Evolutionary conservation across 805 yeast species (phyloP).

Genomic region (Cyberlindnera bimundalis): DNA sequence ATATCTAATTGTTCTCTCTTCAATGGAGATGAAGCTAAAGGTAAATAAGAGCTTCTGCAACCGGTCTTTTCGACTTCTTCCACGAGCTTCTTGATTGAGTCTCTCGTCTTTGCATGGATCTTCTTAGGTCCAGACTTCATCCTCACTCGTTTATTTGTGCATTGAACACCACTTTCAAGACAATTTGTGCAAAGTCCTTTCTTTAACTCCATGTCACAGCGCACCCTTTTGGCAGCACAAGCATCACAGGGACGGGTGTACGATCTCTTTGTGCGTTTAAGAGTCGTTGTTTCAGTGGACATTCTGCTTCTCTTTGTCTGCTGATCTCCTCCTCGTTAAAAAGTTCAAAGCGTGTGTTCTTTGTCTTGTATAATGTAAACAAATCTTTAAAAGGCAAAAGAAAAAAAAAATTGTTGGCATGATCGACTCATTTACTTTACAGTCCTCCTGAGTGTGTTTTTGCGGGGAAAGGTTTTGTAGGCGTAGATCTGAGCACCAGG

Average conservation of each 20-base stretch:
- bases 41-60: background rate
- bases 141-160: constrained; percentile 22
- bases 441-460: too few relatives aligned
- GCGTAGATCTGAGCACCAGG: too few relatives aligned
- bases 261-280: constrained; percentile 4
- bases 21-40: background rate
- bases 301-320: background rate
- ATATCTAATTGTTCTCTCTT: background rate
- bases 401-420: too few relatives aligned
- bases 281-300: background rate
- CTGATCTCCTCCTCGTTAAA: too few relatives aligned
- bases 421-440: too few relatives aligned
- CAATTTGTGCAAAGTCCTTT: constrained; percentile 21
- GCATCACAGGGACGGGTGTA: constrained; percentile 25
- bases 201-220: constrained; percentile 19
- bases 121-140: constrained; percentile 26
- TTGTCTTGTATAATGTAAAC: too few relatives aligned
- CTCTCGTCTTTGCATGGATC: constrained; percentile 23
- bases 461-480: too few relatives aligned
- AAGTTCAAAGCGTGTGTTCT: too few relatives aligned
- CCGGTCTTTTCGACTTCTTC: background rate
- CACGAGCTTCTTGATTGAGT: constrained; percentile 15
- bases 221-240: constrained; percentile 25
- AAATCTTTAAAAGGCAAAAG: too few relatives aligned
- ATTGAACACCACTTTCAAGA: constrained; percentile 13